These are phyloP conservation scores for Cantharellus anzutake DNA, from an alignment of 768 basidiomycete species.

Conservation along the genomic window DNA sequence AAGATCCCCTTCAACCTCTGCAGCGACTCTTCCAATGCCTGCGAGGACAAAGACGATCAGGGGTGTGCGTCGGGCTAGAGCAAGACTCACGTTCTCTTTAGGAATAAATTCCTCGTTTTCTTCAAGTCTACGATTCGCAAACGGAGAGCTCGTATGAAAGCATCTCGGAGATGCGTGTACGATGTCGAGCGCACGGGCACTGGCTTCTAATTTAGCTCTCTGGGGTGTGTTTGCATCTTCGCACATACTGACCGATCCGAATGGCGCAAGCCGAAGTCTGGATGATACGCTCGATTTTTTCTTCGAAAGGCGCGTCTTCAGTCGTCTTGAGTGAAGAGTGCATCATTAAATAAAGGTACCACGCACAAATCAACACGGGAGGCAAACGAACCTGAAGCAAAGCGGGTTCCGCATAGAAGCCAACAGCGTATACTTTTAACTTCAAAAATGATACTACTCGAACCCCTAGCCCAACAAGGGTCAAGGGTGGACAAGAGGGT, in stretches of 20 bases:
- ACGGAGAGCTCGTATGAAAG: conserved; percentile 58
- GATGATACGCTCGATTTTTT: conserved; percentile 52
- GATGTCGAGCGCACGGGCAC: conserved; percentile 69
- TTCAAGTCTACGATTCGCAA: conserved; percentile 32
- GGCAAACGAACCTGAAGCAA: conserved; percentile 21
- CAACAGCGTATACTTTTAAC: conserved; percentile 77
- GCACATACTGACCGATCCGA: conserved; percentile 37
- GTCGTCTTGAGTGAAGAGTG: conserved; percentile 47
- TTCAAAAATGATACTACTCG: conserved; percentile 74
- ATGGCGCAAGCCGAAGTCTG: conserved; percentile 50
- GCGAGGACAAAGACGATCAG: not conserved
- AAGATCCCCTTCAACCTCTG: conserved; percentile 59
- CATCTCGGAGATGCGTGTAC: conserved; percentile 65
- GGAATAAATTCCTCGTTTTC: conserved; percentile 34
- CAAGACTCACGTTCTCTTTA: conserved; percentile 23
- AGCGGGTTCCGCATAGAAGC: conserved; percentile 72
- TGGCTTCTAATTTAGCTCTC: conserved; percentile 12
- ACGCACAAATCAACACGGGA: not conserved
- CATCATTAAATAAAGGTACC: not conserved
- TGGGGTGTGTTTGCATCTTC: too few species aligned
- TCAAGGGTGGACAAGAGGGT: conserved; percentile 40
- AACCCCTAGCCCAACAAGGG: conserved; percentile 70
- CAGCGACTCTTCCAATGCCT: conserved; percentile 37
- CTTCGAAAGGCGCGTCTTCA: conserved; percentile 34
- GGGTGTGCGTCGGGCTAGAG: not conserved